Percentiles rank a stretch among this genome's conserved stretches.
Conservation (phyloP, 345 rosid species). For the Streptanthus diversifolius region DNA sequence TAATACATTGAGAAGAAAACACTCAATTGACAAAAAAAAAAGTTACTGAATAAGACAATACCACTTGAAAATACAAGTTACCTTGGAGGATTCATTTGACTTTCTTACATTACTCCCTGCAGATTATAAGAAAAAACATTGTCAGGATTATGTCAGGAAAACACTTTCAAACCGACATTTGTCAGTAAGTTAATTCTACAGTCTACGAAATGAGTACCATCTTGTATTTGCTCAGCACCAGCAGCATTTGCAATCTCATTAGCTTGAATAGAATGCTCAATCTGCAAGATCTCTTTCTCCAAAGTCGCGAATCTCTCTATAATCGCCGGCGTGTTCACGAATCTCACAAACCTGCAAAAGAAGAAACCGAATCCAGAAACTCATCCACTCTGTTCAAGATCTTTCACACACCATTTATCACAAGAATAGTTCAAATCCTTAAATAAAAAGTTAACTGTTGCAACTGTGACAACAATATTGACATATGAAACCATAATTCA, state of each 20-base stretch:
- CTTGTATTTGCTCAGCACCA: slow-evolving; percentile 33
- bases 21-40: slow-evolving; percentile 9
- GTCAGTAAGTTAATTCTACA: not conserved
- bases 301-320: slow-evolving; percentile 75
- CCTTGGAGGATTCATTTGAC: slow-evolving; percentile 56
- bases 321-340: slow-evolving; percentile 80
- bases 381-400: not conserved
- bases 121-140: slow-evolving; percentile 2
- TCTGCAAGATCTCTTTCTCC: slow-evolving; percentile 75
- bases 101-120: slow-evolving; percentile 40
- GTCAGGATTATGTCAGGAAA: not conserved
- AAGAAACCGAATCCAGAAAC: no score
- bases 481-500: no score
- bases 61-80: slow-evolving; percentile 9
- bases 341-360: slow-evolving; percentile 65
- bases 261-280: slow-evolving; percentile 59
- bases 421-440: not conserved
- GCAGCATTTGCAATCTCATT: slow-evolving; percentile 43
- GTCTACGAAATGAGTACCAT: slow-evolving; percentile 39
- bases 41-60: not conserved
- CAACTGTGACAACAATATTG: not conserved
- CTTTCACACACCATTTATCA: not conserved
- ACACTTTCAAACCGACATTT: not conserved
- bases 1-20: slow-evolving; percentile 18
- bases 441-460: not conserved